Evolutionary conservation across 768 basidiomycete genomes (phyloP).

Genomic region (Asterophora parasitica): DNA sequence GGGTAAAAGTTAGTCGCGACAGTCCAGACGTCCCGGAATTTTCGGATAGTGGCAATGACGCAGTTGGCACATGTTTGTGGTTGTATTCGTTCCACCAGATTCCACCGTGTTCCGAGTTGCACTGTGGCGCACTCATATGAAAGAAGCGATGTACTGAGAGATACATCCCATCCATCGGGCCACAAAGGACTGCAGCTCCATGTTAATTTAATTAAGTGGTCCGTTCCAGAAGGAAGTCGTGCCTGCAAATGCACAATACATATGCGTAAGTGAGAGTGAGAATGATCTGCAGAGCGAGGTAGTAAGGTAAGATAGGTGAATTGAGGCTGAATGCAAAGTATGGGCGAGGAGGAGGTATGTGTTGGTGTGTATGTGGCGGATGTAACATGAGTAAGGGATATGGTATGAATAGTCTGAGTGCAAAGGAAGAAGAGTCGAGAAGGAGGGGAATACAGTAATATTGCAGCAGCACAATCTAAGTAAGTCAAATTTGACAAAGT

Average conservation of each 20-base stretch:
- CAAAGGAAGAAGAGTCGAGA: neutral
- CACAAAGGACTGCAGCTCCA: conserved; percentile 2
- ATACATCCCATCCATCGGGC: too few relatives aligned
- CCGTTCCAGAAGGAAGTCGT: conserved; percentile 14
- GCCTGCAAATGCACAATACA: conserved; percentile 11
- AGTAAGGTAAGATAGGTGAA: conserved; percentile 6
- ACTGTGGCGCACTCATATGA: too few relatives aligned
- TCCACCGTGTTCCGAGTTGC: too few relatives aligned
- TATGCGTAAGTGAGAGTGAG: conserved; percentile 14
- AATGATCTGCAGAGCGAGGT: conserved; percentile 8
- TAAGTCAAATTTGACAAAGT: conserved; percentile 5
- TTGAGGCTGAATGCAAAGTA: neutral
- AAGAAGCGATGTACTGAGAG: too few relatives aligned
- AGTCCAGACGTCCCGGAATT: too few relatives aligned
- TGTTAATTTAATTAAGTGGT: conserved; percentile 12
- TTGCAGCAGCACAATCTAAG: conserved; percentile 20
- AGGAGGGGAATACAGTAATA: conserved; percentile 17
- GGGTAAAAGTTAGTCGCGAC: too few relatives aligned
- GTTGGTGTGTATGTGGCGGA: conserved; percentile 1
- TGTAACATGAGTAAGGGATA: conserved; percentile 1
- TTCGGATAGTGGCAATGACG: too few relatives aligned
- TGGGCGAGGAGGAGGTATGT: conserved; percentile 1
- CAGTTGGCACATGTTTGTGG: neutral
- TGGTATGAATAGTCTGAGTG: conserved; percentile 9
- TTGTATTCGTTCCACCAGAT: too few relatives aligned